A percentile compares a stretch with the other conserved stretches of the same genome.
Evolutionary conservation across 257 asterid genomes (phyloP).

Genomic region (Nicotiana knightiana): DNA sequence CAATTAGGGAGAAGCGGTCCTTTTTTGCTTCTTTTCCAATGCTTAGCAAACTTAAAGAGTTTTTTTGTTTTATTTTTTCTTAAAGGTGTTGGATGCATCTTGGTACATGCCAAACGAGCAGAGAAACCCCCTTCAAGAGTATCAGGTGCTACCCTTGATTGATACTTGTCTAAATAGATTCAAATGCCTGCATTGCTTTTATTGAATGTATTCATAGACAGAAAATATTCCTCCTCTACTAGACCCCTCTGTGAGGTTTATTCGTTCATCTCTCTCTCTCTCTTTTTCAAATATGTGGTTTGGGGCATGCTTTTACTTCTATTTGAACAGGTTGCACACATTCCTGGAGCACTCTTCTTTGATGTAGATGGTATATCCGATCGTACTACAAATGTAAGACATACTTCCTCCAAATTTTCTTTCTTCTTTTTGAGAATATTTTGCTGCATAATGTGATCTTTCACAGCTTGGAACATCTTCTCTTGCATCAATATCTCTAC

Average conservation of each 20-base stretch:
- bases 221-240: background rate
- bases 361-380: constrained; percentile 87
- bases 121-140: constrained; percentile 96
- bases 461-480: background rate
- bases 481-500: background rate
- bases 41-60: background rate
- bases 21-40: background rate
- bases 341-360: constrained; percentile 95
- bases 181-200: background rate
- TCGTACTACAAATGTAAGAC: constrained; percentile 65
- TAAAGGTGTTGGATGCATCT: constrained; percentile 92
- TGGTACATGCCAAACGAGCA: constrained; percentile 99
- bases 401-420: background rate
- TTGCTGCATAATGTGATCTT: background rate
- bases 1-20: background rate
- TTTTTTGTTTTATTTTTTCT: constrained; percentile 1
- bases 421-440: background rate
- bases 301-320: background rate
- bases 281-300: background rate
- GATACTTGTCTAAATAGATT: background rate
- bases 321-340: constrained; percentile 83
- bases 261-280: background rate
- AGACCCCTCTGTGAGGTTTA: background rate
- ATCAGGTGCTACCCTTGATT: constrained; percentile 52
- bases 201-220: background rate